Evolutionary conservation across 148 eudicot species (phyloP), one percentile per base, ranked within the genome.

Genomic region (Camellia lanceoleosa): DNA sequence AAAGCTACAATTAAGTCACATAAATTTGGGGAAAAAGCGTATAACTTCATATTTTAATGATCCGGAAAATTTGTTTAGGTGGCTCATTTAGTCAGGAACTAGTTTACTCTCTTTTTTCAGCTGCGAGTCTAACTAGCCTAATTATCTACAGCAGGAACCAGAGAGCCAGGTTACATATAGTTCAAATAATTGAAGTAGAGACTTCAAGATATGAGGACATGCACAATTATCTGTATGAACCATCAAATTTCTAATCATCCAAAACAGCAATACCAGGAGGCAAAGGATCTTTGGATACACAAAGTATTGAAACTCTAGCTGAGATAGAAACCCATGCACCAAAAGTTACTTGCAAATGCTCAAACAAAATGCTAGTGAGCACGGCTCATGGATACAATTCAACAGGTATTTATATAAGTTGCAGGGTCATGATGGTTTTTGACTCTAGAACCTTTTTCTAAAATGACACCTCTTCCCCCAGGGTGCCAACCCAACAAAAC

Each of bases 301-400:
- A 42, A 68, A 18, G 43, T 68, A 12, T 14, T 42, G 14, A 42
- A 41, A 68, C 43, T 68, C 49, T 65, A 10, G 19, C 49, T 8
- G 9, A 41, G 4, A 47, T 47, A 47, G n/a, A 11, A 68, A 42
- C 47, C 58, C 47, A 49, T 71, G 56, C 74, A 47, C 58, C 38
- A 76, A 23, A 76, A n/a, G 11, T 10, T 43, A 23, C 44, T 14
- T 62, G 42, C 79, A 76, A 62, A 54, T 52, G 62, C 59, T 54
- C 5, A 30, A 56, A 15, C 6, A 49, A 20, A 19, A 38, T 52
- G 38, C 30, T 15, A 77, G 23, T 51, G 30, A 77, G 49, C 14
- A 66, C 7, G 9, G 47, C 71, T 19, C 56, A 41, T 51, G 80
- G 60, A 38, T 16, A 49, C 16, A 52, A 13, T 47, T n/a, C 42